These are phyloP conservation scores for Pichia nakasei DNA, from an alignment of 805 yeast genomes.

Conservation along the genomic window DNA sequence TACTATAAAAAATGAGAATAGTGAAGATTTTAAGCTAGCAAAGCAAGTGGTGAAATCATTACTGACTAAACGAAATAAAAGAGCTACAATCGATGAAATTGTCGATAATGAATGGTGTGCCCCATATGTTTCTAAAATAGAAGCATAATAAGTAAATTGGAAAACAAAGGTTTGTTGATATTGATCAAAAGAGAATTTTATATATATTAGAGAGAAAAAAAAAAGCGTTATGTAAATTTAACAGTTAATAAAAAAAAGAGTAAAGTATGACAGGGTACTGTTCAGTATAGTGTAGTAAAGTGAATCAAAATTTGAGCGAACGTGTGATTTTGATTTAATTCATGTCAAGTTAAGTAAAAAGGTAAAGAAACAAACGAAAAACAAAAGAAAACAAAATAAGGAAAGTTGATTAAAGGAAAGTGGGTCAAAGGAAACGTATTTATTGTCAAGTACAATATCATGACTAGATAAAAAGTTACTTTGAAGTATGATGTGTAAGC, in stretches of 20 bases:
- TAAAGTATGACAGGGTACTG: background rate
- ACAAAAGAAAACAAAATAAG: no score
- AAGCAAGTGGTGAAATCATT: conserved; percentile 42
- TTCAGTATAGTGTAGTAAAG: background rate
- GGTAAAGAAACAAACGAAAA: no score
- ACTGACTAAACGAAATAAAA: conserved; percentile 35
- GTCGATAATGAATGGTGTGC: conserved; percentile 26
- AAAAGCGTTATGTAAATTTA: background rate
- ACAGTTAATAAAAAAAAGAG: background rate
- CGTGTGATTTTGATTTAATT: no score
- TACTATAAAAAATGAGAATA: conserved; percentile 29
- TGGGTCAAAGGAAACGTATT: no score
- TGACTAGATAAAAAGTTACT: no score
- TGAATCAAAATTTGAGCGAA: no score
- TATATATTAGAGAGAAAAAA: no score
- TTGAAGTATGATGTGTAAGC: no score
- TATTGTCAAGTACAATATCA: no score
- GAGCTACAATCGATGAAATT: conserved; percentile 9
- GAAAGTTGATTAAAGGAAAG: background rate
- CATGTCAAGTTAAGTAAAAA: background rate
- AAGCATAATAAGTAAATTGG: no score
- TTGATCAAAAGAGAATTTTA: no score
- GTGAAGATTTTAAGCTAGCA: conserved; percentile 27
- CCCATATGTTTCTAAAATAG: conserved; percentile 5
- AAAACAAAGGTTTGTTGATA: no score